phyloP scores from a whole-genome alignment of 345 rosid species.

The Dipteronia sinensis region DNA sequence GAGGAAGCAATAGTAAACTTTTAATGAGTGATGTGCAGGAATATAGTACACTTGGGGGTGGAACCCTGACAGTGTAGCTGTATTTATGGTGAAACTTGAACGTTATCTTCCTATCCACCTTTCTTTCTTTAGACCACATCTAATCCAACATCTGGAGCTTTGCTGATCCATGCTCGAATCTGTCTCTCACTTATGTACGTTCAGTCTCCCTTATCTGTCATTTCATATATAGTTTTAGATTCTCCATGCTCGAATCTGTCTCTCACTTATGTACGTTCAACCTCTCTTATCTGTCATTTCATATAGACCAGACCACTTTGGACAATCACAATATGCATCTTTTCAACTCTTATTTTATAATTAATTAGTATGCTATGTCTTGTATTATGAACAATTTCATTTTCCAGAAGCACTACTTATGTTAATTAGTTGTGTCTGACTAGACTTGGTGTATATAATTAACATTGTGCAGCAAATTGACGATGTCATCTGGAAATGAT shows the following conservation, averaged over 20 bases:
- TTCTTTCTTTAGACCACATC: constrained; percentile 6
- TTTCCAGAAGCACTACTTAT: no score
- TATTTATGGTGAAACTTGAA: constrained; percentile 17
- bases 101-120: constrained; percentile 29
- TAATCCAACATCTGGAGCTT: not conserved
- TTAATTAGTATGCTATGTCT: no score
- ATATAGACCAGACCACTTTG: no score
- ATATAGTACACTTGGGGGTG: constrained; percentile 1
- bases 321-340: no score
- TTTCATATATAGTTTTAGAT: not conserved
- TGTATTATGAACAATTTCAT: no score
- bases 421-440: not conserved
- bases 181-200: no score
- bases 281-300: not conserved
- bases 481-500: constrained; percentile 1
- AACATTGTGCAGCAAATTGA: not conserved
- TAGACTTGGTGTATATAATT: not conserved
- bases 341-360: no score
- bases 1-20: not conserved
- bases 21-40: not conserved
- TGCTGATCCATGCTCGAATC: not conserved
- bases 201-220: not conserved
- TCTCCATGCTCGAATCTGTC: not conserved
- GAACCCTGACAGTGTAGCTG: not conserved
- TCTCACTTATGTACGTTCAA: no score